Conservation (phyloP, 2,329 filamentous ascomycete genomes). For the Thelonectria rubi region DNA sequence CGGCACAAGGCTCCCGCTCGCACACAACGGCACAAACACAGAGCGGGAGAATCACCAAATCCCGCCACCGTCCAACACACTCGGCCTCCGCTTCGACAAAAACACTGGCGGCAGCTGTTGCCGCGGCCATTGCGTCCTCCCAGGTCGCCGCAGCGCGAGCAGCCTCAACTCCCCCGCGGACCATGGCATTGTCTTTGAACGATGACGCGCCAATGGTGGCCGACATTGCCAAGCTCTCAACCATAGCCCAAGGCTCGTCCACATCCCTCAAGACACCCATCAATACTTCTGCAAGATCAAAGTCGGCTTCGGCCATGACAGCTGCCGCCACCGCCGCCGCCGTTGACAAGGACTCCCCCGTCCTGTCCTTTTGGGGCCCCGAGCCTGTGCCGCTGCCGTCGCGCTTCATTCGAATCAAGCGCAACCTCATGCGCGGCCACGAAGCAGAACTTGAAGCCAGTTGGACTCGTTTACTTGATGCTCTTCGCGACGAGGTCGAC, state of each 20-base stretch:
- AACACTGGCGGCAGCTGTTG: constrained; percentile 26
- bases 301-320: constrained; percentile 22
- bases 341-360: constrained; percentile 57
- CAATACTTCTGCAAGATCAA: constrained; percentile 1
- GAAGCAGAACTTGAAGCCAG: constrained; percentile 64
- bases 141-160: constrained; percentile 9
- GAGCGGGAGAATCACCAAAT: constrained; percentile 41
- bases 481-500: constrained; percentile 60
- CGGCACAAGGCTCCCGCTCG: background rate
- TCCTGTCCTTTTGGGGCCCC: constrained; percentile 65
- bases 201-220: constrained; percentile 14
- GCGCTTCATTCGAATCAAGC: constrained; percentile 66
- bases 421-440: constrained; percentile 61
- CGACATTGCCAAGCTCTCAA: constrained; percentile 13
- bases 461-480: constrained; percentile 63
- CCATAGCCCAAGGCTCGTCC: constrained; percentile 21
- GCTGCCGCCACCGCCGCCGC: constrained; percentile 31
- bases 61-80: constrained; percentile 34
- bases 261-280: constrained; percentile 8
- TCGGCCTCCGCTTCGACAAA: constrained; percentile 34
- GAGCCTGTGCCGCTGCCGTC: constrained; percentile 67
- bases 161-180: constrained; percentile 11
- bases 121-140: constrained; percentile 30
- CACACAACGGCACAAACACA: constrained; percentile 31
- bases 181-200: background rate